These are phyloP conservation scores for Pistacia vera DNA, from an alignment of 345 rosid genomes.

Conservation along the genomic window DNA sequence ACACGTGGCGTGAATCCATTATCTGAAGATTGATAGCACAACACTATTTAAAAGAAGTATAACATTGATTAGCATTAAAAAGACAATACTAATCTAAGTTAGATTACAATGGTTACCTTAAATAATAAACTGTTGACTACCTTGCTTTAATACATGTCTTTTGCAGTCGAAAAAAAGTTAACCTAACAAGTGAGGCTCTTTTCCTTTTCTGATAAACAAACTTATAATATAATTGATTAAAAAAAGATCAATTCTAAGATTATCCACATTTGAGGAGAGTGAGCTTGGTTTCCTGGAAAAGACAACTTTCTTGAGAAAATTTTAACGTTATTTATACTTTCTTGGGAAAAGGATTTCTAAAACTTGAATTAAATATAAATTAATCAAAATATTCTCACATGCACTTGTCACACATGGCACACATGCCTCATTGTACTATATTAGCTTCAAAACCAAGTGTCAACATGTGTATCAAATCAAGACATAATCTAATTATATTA, in stretches of 20 bases:
- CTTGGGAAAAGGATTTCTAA: neutral
- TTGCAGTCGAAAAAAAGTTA: neutral
- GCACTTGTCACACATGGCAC: slow-evolving; percentile 17
- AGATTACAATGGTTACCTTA: too few species aligned
- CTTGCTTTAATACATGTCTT: neutral
- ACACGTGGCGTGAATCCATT: too few species aligned
- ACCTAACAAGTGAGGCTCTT: neutral
- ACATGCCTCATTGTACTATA: neutral
- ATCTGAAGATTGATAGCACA: too few species aligned
- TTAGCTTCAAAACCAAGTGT: neutral
- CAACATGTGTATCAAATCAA: slow-evolving; percentile 12
- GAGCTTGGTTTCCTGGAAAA: neutral
- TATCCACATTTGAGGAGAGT: neutral
- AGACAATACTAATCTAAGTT: too few species aligned
- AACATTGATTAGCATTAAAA: too few species aligned
- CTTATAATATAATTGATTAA: neutral
- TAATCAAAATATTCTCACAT: slow-evolving; percentile 5
- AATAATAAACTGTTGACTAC: too few species aligned
- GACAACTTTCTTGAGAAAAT: slow-evolving; percentile 8
- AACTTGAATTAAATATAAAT: neutral
- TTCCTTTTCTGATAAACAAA: too few species aligned
- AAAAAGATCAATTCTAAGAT: neutral
- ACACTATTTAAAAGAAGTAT: too few species aligned
- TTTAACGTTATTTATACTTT: neutral
- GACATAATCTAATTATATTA: neutral